A percentile compares a stretch with the other conserved stretches of the same genome.
These are phyloP conservation scores for Metarhizium rileyi DNA, from an alignment of 2,329 filamentous ascomycete species.

Conservation along the genomic window DNA sequence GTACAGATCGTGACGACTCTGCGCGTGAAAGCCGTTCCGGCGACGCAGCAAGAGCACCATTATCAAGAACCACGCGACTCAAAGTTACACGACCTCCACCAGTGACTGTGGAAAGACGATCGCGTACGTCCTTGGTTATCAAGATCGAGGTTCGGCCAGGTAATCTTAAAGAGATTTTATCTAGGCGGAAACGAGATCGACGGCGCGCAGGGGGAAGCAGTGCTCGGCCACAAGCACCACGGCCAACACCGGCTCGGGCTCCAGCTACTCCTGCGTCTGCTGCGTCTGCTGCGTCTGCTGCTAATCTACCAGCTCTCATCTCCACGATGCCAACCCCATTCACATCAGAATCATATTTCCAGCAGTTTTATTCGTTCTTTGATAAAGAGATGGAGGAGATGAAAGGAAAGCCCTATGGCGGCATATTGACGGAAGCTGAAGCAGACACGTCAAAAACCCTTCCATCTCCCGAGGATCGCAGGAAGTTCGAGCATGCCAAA, in stretches of 20 bases:
- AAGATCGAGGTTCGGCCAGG: conserved; percentile 27
- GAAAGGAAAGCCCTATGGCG: conserved; percentile 91
- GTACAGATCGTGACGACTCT: conserved; percentile 25
- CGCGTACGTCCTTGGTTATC: conserved; percentile 24
- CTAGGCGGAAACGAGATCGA: conserved; percentile 23
- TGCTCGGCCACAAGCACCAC: conserved; percentile 13
- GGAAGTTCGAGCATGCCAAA: conserved; percentile 81
- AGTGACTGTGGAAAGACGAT: conserved; percentile 31
- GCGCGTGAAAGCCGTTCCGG: conserved; percentile 16
- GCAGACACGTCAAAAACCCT: conserved; percentile 87
- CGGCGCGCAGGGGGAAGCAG: conserved; percentile 14
- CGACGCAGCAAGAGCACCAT: conserved; percentile 16
- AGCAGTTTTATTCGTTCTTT: conserved; percentile 79
- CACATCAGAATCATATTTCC: conserved; percentile 52
- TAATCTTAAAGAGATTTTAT: conserved; percentile 28
- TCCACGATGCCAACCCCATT: conserved; percentile 43
- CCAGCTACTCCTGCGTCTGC: neutral
- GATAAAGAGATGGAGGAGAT: conserved; percentile 83
- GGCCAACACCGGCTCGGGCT: conserved; percentile 12
- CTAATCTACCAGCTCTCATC: conserved; percentile 9
- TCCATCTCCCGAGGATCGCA: conserved; percentile 68
- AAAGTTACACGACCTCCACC: conserved; percentile 33
- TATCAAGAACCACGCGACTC: conserved; percentile 50
- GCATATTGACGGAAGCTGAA: conserved; percentile 79
- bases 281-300: neutral